Conservation (phyloP, 306 rosid species). For the Medicago lupulina region DNA sequence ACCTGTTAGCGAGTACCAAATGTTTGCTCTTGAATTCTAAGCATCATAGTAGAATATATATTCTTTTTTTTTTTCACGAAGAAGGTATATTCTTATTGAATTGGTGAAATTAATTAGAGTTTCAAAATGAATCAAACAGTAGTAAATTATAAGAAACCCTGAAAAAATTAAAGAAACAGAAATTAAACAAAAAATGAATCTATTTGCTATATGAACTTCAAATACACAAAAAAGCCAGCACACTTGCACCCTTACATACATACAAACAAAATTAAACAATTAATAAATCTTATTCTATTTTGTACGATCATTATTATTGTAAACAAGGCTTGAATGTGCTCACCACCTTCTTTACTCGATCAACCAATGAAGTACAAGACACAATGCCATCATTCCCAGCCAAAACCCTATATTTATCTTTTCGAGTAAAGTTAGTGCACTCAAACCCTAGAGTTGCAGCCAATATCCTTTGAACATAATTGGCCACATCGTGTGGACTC, state of each 20-base stretch:
- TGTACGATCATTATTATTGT: background rate
- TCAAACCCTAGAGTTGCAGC: constrained; percentile 89
- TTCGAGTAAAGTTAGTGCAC: constrained; percentile 87
- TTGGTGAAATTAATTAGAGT: background rate
- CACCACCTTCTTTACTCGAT: constrained; percentile 54
- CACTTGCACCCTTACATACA: background rate
- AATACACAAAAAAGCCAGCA: constrained; percentile 14
- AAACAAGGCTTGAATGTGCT: constrained; percentile 59
- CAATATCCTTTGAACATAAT: constrained; percentile 86
- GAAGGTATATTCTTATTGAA: background rate
- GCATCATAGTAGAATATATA: too few relatives aligned
- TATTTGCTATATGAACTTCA: background rate
- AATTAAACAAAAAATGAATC: too few relatives aligned
- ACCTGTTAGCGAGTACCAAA: too few relatives aligned
- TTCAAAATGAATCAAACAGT: background rate
- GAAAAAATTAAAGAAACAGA: background rate
- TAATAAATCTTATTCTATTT: background rate
- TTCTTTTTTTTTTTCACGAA: too few relatives aligned
- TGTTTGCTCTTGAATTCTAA: too few relatives aligned
- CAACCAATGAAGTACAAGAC: constrained; percentile 51
- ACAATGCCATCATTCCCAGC: constrained; percentile 96
- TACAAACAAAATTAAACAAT: constrained; percentile 37
- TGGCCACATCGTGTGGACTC: constrained; percentile 91
- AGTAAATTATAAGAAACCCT: background rate
- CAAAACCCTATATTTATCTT: constrained; percentile 82